These are phyloP conservation scores for Piloderma croceum DNA, from an alignment of 768 basidiomycete species.

Conservation along the genomic window DNA sequence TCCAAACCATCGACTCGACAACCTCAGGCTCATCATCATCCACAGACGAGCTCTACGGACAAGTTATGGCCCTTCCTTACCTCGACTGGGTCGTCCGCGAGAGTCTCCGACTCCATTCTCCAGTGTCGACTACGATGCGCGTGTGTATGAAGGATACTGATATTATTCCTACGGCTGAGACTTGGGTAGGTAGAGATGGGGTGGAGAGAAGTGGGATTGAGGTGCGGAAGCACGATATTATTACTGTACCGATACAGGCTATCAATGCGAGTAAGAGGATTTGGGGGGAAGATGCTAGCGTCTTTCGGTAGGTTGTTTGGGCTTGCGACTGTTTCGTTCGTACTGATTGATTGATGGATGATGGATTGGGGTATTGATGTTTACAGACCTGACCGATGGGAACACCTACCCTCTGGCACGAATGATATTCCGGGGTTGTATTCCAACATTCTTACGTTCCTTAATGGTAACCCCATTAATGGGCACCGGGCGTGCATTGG, in stretches of 20 bases:
- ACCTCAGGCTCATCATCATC: constrained; percentile 1
- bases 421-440: constrained; percentile 46
- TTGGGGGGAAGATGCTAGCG: constrained; percentile 64
- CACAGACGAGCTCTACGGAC: constrained; percentile 16
- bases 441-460: constrained; percentile 50
- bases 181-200: constrained; percentile 30
- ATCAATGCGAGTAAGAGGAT: constrained; percentile 49
- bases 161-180: constrained; percentile 44
- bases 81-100: constrained; percentile 62
- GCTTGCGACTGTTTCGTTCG: constrained; percentile 14
- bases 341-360: constrained; percentile 12
- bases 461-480: constrained; percentile 43
- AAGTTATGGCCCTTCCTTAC: constrained; percentile 44
- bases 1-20: constrained; percentile 13
- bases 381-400: constrained; percentile 51
- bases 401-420: constrained; percentile 30
- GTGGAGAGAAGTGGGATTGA: constrained; percentile 27
- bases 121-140: constrained; percentile 57
- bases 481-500: constrained; percentile 60
- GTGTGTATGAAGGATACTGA: constrained; percentile 42
- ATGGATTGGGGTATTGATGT: constrained; percentile 7
- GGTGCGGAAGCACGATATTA: constrained; percentile 45
- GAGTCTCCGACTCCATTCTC: constrained; percentile 47
- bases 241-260: constrained; percentile 55
- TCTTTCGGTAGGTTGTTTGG: constrained; percentile 42